Evolutionary conservation across 2,329 filamentous ascomycete genomes (phyloP).

Genomic region (Colletotrichum sp.): DNA sequence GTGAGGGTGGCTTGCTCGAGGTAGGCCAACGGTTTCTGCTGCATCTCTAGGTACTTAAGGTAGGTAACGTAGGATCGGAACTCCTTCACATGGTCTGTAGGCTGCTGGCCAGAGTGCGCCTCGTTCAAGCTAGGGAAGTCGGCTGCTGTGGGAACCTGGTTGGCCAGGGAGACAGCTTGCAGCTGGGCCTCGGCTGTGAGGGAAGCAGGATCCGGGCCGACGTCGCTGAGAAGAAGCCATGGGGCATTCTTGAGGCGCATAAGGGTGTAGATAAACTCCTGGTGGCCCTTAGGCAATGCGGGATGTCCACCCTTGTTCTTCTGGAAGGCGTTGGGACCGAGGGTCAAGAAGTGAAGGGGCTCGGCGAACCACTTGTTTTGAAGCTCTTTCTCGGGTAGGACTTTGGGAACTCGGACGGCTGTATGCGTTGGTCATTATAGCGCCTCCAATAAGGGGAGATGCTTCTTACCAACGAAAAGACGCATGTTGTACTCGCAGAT

Average conservation of each 20-base stretch:
- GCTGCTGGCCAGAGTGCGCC: slow-evolving; percentile 46
- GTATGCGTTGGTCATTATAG: not conserved
- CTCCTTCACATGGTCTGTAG: slow-evolving; percentile 24
- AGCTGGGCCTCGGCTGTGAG: slow-evolving; percentile 15
- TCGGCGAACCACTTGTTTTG: slow-evolving; percentile 74
- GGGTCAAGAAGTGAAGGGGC: slow-evolving; percentile 66
- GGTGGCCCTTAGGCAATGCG: slow-evolving; percentile 65
- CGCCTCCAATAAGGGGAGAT: not conserved
- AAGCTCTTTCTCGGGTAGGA: slow-evolving; percentile 64
- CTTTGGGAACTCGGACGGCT: slow-evolving; percentile 64
- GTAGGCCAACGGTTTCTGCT: slow-evolving; percentile 68
- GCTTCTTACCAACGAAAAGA: slow-evolving; percentile 81
- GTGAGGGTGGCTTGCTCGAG: slow-evolving; percentile 58
- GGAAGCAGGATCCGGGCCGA: slow-evolving; percentile 49
- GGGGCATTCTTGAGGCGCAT: slow-evolving; percentile 69
- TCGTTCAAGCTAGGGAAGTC: slow-evolving; percentile 77
- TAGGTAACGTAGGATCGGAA: slow-evolving; percentile 70
- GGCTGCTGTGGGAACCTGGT: slow-evolving; percentile 42
- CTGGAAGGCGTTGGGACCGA: slow-evolving; percentile 60
- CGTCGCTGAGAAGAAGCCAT: slow-evolving; percentile 68
- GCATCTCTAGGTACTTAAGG: slow-evolving; percentile 81
- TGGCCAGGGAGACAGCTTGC: slow-evolving; percentile 24
- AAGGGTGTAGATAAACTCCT: slow-evolving; percentile 64
- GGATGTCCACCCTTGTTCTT: slow-evolving; percentile 66
- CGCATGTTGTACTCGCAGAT: slow-evolving; percentile 85